Evolutionary conservation across 768 basidiomycete species (phyloP).

Genomic region (Termitomyces sp.): DNA sequence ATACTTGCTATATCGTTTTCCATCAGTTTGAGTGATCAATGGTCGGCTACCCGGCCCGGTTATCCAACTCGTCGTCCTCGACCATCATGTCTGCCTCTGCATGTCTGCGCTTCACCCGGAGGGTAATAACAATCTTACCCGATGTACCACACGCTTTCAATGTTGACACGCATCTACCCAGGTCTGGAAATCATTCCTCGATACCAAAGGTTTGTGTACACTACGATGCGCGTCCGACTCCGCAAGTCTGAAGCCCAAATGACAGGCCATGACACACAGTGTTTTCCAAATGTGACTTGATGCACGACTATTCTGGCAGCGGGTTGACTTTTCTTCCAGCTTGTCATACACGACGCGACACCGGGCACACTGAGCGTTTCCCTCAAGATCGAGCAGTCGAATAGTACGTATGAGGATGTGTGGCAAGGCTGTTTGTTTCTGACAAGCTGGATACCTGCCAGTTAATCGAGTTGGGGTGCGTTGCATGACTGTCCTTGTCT

Average conservation of each 20-base stretch:
- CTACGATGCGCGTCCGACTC: too few relatives aligned
- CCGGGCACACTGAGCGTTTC: constrained; percentile 70
- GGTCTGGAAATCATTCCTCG: constrained; percentile 82
- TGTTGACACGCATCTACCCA: constrained; percentile 15
- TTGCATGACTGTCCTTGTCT: constrained; percentile 7
- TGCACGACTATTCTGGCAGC: not conserved
- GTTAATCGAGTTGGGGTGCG: constrained; percentile 80
- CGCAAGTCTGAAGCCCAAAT: constrained; percentile 3
- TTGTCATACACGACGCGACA: constrained; percentile 56
- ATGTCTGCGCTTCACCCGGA: constrained; percentile 64
- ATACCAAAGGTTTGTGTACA: constrained; percentile 52
- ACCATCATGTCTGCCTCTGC: constrained; percentile 29
- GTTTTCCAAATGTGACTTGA: constrained; percentile 66
- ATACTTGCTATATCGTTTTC: too few relatives aligned
- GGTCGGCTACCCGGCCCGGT: too few relatives aligned
- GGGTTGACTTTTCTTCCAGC: constrained; percentile 27
- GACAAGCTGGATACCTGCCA: constrained; percentile 20
- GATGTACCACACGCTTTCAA: not conserved
- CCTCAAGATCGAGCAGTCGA: constrained; percentile 68
- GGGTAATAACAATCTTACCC: constrained; percentile 30
- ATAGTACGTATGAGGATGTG: constrained; percentile 40
- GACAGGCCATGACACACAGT: constrained; percentile 72
- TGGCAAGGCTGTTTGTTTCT: not conserved
- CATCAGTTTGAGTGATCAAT: too few relatives aligned
- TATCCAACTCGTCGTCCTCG: not conserved